Conservation (phyloP, 1,284 basidiomycete species). For the Moniliella sp. region DNA sequence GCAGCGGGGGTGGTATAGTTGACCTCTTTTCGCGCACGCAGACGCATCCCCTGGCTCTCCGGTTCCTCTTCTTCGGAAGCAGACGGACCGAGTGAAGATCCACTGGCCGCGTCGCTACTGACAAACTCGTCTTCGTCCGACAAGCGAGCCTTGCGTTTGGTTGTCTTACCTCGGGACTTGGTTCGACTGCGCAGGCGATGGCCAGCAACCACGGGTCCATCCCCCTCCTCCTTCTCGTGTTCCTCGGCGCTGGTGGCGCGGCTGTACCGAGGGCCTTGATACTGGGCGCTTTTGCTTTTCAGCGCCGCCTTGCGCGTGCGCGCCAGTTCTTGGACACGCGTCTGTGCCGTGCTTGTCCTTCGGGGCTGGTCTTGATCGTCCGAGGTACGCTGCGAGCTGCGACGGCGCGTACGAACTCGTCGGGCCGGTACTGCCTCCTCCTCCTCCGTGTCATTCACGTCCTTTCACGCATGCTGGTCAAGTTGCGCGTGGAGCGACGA, state of each 20-base stretch:
- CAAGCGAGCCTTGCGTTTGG: too few species aligned
- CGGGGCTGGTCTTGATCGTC: background rate
- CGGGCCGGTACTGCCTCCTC: too few species aligned
- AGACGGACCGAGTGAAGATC: too few species aligned
- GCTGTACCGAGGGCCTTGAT: background rate
- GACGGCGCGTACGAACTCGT: too few species aligned
- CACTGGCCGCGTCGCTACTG: too few species aligned
- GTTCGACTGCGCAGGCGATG: background rate
- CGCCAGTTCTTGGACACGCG: background rate
- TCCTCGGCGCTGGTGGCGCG: background rate
- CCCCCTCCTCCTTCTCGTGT: background rate
- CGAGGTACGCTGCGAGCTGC: too few species aligned
- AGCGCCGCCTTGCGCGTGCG: background rate
- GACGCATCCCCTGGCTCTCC: background rate
- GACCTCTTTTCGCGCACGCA: conserved; percentile 1
- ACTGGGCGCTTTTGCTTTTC: background rate
- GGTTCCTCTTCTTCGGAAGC: too few species aligned
- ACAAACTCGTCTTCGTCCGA: too few species aligned
- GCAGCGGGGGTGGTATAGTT: background rate
- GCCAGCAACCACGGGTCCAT: background rate
- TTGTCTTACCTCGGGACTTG: too few species aligned
- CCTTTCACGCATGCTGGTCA: too few species aligned
- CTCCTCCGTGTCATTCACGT: too few species aligned
- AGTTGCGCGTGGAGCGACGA: too few species aligned
- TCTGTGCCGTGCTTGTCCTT: background rate